Evolutionary conservation across 768 basidiomycete species (phyloP).

Genomic region (Termitomyces sp.): DNA sequence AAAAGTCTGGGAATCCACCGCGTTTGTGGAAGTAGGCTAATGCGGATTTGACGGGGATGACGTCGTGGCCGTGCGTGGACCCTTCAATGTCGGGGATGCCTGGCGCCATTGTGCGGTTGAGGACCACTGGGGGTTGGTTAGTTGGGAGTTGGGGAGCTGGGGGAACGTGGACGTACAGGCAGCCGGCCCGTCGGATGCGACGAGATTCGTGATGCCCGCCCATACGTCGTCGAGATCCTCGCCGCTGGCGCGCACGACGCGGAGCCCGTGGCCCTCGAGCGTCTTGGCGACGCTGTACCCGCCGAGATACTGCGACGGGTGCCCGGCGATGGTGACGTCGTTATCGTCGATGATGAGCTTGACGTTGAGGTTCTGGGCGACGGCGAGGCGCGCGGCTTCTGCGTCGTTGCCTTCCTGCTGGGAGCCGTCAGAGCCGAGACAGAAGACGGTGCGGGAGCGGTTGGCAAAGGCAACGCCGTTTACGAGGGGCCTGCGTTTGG

Average conservation of each 20-base stretch:
- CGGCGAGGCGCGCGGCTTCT: slow-evolving; percentile 84
- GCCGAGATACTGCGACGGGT: slow-evolving; percentile 82
- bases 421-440: slow-evolving; percentile 86
- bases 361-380: slow-evolving; percentile 78
- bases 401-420: slow-evolving; percentile 93
- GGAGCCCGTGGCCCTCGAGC: slow-evolving; percentile 78
- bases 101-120: slow-evolving; percentile 67
- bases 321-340: slow-evolving; percentile 90
- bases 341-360: slow-evolving; percentile 90
- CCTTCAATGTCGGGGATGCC: slow-evolving; percentile 78
- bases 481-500: slow-evolving; percentile 55
- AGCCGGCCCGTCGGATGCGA: slow-evolving; percentile 70
- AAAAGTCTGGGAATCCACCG: slow-evolving; percentile 46
- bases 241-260: slow-evolving; percentile 69
- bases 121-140: slow-evolving; percentile 44
- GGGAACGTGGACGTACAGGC: slow-evolving; percentile 46
- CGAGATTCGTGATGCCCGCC: slow-evolving; percentile 53
- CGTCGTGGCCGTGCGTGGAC: slow-evolving; percentile 78
- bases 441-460: slow-evolving; percentile 72
- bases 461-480: slow-evolving; percentile 85
- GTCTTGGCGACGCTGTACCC: slow-evolving; percentile 74
- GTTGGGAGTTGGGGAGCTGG: background rate
- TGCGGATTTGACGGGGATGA: slow-evolving; percentile 79
- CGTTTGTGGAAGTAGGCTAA: slow-evolving; percentile 67
- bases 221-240: slow-evolving; percentile 81